Base-by-base conservation (phyloP, 768 basidiomycete genomes). In the Crucibulum laeve region DNA sequence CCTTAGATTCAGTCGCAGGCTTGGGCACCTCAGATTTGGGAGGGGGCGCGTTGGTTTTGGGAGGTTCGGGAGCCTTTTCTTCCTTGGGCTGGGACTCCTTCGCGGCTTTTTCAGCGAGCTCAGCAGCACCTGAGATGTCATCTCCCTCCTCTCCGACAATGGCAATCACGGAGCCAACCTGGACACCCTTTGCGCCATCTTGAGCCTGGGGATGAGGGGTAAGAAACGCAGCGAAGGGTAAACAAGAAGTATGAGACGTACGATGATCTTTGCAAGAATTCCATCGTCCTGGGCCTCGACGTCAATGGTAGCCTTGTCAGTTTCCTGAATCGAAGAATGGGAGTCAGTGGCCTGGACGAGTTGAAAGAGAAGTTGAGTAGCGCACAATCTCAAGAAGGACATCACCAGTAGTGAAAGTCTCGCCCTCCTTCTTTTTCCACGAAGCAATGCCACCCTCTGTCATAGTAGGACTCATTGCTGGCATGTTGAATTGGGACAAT, bases 401-500 rank as follows among this genome's bases (percentile, higher is more conserved):
- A 57, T 99, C 96, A 19, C 96, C 95, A 5, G 84, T 80, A 14
- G 82, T 52, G 61, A 95, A 99, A 1, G 82, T 40, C 54, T 97
- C 94, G 44, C 96, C 96, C 64, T 97, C 95, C 65, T 86, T 85
- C 71, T 89, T 87, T 77, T 98, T 98, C 94, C 96, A 99, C 24
- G 78, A 76, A 36, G 95, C 89, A 62, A 99, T 96, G 50, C 95
- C 96, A 50, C 96, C 96, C 73, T 98, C 96, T 3, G 93, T 93
- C 96, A 99, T 99, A 45, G 96, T 99, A 24, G 96, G 96, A 50
- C 91, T 95, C 95, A 98, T 99, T 54, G 96, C 93, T 45, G 93
- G 94, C 91, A 96, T 94, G 50, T 83, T 73, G 70, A 97, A 94
- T 62, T 83, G 90, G 47, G 87, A 71, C 53, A 98, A 77, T 28